Evolutionary conservation across 495 filamentous ascomycete species (phyloP).

Genomic region (Penicillium flavigenum): DNA sequence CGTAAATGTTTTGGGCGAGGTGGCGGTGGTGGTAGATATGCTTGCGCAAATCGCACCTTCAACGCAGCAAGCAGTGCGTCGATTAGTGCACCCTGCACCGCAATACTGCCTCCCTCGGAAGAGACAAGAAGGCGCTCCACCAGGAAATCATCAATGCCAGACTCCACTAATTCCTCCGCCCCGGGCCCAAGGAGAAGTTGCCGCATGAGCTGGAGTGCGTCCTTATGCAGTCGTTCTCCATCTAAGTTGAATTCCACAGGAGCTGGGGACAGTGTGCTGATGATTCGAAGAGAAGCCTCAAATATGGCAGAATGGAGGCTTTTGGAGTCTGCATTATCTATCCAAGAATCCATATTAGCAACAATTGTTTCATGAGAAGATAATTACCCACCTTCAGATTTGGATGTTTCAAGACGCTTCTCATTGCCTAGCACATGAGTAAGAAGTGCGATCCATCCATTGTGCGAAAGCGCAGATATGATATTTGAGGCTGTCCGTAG

Average conservation of each 20-base stretch:
- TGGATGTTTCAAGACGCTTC: constrained; percentile 27
- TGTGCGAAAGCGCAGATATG: constrained; percentile 49
- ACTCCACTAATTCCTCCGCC: constrained; percentile 59
- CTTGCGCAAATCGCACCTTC: constrained; percentile 59
- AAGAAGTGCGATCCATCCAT: constrained; percentile 43
- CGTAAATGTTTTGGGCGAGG: constrained; percentile 43
- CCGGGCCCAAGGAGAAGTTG: constrained; percentile 73
- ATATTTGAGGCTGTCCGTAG: constrained; percentile 72
- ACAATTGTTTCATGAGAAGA: not conserved
- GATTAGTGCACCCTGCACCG: constrained; percentile 69
- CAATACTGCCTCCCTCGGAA: constrained; percentile 46
- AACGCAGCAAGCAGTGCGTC: constrained; percentile 71
- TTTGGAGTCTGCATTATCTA: constrained; percentile 33
- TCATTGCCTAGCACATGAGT: constrained; percentile 38
- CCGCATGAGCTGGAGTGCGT: constrained; percentile 67
- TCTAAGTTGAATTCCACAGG: constrained; percentile 23
- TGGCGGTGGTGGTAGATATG: constrained; percentile 38
- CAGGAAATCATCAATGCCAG: constrained; percentile 70
- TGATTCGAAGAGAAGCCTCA: constrained; percentile 35
- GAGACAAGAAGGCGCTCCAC: constrained; percentile 67
- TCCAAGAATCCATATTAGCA: constrained; percentile 11
- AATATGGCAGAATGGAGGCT: constrained; percentile 44
- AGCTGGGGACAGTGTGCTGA: constrained; percentile 24
- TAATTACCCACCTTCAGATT: constrained; percentile 34
- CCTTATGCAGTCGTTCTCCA: constrained; percentile 58